Evolutionary conservation across 2,329 filamentous ascomycete species (phyloP), one percentile per base, ranked within the genome.

Genomic region (Sphaerulina vaccinii): DNA sequence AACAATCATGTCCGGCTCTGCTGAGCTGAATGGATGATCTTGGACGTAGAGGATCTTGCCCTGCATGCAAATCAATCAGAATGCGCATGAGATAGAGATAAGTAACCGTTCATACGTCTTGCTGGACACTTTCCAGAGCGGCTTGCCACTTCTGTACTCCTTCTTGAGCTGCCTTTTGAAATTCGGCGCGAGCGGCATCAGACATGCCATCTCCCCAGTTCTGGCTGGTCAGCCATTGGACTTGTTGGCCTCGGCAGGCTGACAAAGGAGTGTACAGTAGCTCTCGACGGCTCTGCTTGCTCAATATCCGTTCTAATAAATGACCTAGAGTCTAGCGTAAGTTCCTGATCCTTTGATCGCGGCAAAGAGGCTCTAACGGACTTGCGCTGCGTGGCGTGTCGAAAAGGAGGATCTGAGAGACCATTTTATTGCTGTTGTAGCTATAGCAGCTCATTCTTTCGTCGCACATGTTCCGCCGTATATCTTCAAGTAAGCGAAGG

Each of bases 261-360:
- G 32, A 29, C 32, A 55, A 44, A 3, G 36, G 41, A 16, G 48
- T 11, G 43, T 27, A n/a, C 39, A 32, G 36, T 40, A 49, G 32
- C 43, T 35, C 27, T 7, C 27, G 27, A 21, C 18, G 22, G 13
- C 32, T 21, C 23, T 52, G 52, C 16, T 49, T 46, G 16, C 49
- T 52, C 44, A 55, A 49, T 5, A 55, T 40, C 21, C 53, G 53
- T 19, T 52, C 38, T 8, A 55, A 40, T n/a, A 52, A 24, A 22
- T 55, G 44, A 18, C 43, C 53, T 55, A 29, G 7, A 7, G 7
- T 7, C 13, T 7, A 7, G 7, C 13, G 13, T 29, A 7, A 29
- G 27, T 29, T 7, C 27, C 13, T 29, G 7, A 13, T 7, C 7
- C 7, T 13, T 7, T 7, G 27, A 13, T 29, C 7, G 7, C 7